These are phyloP conservation scores for Mycena haematopus DNA, from an alignment of 768 basidiomycete species.

Conservation along the genomic window DNA sequence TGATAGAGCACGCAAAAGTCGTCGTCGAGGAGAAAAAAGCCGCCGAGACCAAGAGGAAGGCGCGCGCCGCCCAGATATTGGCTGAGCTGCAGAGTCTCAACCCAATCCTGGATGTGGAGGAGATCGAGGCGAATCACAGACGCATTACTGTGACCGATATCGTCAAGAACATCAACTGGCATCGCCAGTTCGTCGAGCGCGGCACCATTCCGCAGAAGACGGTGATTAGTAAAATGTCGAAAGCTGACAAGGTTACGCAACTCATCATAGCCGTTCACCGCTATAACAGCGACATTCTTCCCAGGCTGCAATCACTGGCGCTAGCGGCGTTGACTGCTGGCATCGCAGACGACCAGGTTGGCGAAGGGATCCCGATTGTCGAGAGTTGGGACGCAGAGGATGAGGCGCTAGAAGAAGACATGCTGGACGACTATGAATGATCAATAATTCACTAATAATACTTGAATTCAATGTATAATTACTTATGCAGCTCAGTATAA, in stretches of 20 bases:
- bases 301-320: conserved; percentile 1
- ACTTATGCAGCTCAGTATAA: background rate
- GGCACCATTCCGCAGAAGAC: background rate
- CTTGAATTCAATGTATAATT: background rate
- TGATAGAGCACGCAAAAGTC: background rate
- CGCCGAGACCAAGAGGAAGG: background rate
- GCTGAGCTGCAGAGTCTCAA: background rate
- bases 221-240: too few relatives aligned
- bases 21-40: background rate
- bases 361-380: conserved; percentile 12
- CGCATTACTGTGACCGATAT: background rate
- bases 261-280: too few relatives aligned
- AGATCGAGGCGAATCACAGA: background rate
- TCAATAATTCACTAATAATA: background rate
- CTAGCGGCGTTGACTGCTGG: background rate
- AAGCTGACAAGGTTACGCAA: background rate
- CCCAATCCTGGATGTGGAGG: background rate
- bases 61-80: background rate
- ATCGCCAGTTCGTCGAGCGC: background rate
- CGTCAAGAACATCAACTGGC: background rate
- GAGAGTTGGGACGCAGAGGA: conserved; percentile 14
- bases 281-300: conserved; percentile 5
- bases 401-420: conserved; percentile 6
- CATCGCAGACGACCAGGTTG: background rate
- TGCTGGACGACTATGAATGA: conserved; percentile 7